These are phyloP conservation scores for Corynascus novoguineensis DNA, from an alignment of 495 filamentous ascomycete species.

Conservation along the genomic window DNA sequence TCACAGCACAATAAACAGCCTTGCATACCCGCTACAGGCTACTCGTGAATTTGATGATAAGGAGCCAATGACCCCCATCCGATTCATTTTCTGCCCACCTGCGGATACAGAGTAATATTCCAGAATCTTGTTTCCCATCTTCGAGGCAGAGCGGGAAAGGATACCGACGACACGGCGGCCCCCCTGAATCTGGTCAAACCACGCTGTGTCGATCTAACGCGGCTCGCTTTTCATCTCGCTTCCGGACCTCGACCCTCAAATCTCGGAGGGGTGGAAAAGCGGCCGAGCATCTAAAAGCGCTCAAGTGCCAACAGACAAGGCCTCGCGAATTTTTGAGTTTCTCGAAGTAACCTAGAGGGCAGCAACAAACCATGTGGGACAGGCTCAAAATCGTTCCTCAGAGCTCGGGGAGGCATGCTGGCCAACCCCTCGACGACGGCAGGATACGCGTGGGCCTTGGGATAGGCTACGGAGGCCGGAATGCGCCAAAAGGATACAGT, in stretches of 20 bases:
- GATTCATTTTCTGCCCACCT: not conserved
- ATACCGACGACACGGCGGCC: too few species aligned
- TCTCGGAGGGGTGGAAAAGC: conserved; percentile 3
- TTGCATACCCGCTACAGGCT: not conserved
- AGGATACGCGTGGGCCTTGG: conserved; percentile 12
- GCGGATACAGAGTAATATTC: not conserved
- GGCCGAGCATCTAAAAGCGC: not conserved
- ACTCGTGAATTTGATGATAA: conserved; percentile 3
- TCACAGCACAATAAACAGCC: conserved; percentile 15
- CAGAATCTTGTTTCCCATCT: conserved; percentile 1
- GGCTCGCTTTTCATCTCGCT: conserved; percentile 4
- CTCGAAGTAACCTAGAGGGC: conserved; percentile 6
- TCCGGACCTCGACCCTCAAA: conserved; percentile 8
- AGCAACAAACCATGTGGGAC: conserved; percentile 15
- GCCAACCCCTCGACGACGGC: conserved; percentile 18
- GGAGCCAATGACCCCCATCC: conserved; percentile 4
- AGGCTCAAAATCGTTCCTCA: conserved; percentile 17
- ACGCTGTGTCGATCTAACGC: conserved; percentile 27
- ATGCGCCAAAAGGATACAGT: conserved; percentile 23
- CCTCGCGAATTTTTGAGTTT: not conserved
- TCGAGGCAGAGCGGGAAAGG: too few species aligned
- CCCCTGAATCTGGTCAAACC: conserved; percentile 19
- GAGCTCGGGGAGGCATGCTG: conserved; percentile 2
- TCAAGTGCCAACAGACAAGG: not conserved
- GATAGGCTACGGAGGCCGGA: conserved; percentile 7